These are phyloP conservation scores for Daldinia loculata DNA, from an alignment of 495 filamentous ascomycete species.

Conservation along the genomic window DNA sequence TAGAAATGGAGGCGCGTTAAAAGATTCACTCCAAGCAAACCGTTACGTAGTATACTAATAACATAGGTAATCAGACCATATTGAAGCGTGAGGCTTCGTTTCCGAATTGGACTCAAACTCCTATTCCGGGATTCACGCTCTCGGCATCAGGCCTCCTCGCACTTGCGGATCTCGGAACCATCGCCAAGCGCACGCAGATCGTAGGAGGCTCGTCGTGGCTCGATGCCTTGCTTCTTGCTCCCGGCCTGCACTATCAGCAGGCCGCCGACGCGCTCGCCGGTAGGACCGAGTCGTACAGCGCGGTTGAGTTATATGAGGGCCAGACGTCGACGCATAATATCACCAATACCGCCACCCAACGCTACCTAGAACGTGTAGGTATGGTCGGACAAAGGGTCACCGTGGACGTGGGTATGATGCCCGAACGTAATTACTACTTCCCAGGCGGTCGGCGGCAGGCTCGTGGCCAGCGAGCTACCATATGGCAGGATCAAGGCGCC, in stretches of 20 bases:
- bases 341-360: constrained; percentile 62
- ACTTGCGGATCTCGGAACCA: constrained; percentile 64
- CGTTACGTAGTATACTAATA: constrained; percentile 13
- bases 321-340: constrained; percentile 53
- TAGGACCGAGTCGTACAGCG: constrained; percentile 37
- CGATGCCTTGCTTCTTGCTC: constrained; percentile 64
- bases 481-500: constrained; percentile 45
- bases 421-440: constrained; percentile 28
- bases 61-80: constrained; percentile 25
- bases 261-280: constrained; percentile 56
- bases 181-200: constrained; percentile 62
- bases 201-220: constrained; percentile 61
- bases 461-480: constrained; percentile 42
- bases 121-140: constrained; percentile 52
- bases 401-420: constrained; percentile 53
- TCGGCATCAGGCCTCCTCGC: constrained; percentile 62
- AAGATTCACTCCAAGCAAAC: not conserved
- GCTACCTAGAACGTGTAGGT: constrained; percentile 60
- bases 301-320: constrained; percentile 50
- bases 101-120: constrained; percentile 47
- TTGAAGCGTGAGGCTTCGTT: constrained; percentile 43
- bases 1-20: constrained; percentile 30
- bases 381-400: constrained; percentile 55
- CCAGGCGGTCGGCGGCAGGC: constrained; percentile 20
- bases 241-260: constrained; percentile 69